Evolutionary conservation across 306 rosid genomes (phyloP), one percentile per base, ranked within the genome.

Genomic region (Gastrolobium villosum): DNA sequence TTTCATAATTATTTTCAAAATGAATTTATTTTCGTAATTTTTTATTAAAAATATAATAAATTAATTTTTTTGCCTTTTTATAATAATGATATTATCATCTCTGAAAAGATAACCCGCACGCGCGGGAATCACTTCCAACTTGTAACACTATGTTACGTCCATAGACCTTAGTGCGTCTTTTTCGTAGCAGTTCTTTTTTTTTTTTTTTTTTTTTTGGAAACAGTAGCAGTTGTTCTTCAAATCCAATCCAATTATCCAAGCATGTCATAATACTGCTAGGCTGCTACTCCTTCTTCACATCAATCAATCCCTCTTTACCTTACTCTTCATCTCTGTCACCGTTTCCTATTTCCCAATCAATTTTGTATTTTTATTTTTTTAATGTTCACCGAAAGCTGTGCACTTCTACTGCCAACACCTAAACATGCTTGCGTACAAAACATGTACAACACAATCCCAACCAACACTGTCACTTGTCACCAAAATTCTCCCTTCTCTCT

Each of bases 41-140:
- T n/a, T n/a, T n/a, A n/a, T n/a, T n/a, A n/a, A n/a, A n/a, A n/a
- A n/a, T n/a, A n/a, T n/a, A n/a, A n/a, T n/a, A n/a, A n/a, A n/a
- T n/a, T n/a, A n/a, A n/a, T n/a, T n/a, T n/a, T n/a, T n/a, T n/a
- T n/a, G 26, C 26, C 26, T 20, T 20, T 20, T 20, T 20, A 20
- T 20, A 20, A 39, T 6, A 39, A 0, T 39, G 6, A 39, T 3
- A 57, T 5, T 7, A 0, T 7, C 3, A 44, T 9, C 5, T 43
- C 69, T 73, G 56, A 81, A 84, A 73, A 83, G 84, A 83, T 83
- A 39, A 80, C 69, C 91, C 93, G 89, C 93, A 89, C 93, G 91
- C 88, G 83, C 84, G 88, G 89, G 69, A 57, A 50, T 77, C 73
- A 30, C 66, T 6, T 50, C 1, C 1, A 41, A 72, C 67, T 72